Evolutionary conservation across 371 early-diverging fungal species (phyloP), one percentile per base, ranked within the genome.

Genomic region (Mortierella sp.): DNA sequence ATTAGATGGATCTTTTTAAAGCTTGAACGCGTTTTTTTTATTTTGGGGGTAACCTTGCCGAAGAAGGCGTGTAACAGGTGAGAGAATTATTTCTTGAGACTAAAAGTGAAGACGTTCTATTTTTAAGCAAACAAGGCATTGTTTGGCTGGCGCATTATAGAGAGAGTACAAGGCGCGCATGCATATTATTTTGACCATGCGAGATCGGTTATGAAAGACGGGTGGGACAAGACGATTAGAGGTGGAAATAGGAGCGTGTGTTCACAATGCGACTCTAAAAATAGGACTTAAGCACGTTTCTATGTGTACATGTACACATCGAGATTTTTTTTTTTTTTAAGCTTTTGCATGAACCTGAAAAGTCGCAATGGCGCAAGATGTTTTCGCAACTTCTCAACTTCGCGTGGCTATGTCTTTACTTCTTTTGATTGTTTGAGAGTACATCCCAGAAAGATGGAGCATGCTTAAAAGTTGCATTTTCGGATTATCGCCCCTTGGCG

Each of bases 401-500:
- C 45, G 45, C 45, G 52, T 52, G 52, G 52, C 52, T 52, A 52
- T 52, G 52, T 21, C 45, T 43, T 43, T 10, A 43, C 45, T 43
- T 43, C 10, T 10, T 43, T 43, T 10, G 10, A 5, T 43, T 43
- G 10, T 43, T 43, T 43, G 45, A 43, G 43, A 21, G 22, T 11
- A 55, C 38, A n/a, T 36, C 6, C 7, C 7, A 10, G 45, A 43
- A 16, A 43, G 45, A 43, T 43, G 43, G n/a, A 19, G 19, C 21
- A 50, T 48, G 22, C 58, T 22, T 9, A 41, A 28, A 47, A 60
- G 21, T 59, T 57, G 62, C 66, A 72, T 72, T 66, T 72, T 72
- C 66, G 72, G 72, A 72, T 72, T 72, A 50, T 72, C 66, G 72
- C 72, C 55, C 61, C 40, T 55, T 4, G 55, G 13, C 58, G 33